Evolutionary conservation across 1,284 basidiomycete species (phyloP), one percentile per base, ranked within the genome.

Genomic region (Cutaneotrichosporon cyanovorans): DNA sequence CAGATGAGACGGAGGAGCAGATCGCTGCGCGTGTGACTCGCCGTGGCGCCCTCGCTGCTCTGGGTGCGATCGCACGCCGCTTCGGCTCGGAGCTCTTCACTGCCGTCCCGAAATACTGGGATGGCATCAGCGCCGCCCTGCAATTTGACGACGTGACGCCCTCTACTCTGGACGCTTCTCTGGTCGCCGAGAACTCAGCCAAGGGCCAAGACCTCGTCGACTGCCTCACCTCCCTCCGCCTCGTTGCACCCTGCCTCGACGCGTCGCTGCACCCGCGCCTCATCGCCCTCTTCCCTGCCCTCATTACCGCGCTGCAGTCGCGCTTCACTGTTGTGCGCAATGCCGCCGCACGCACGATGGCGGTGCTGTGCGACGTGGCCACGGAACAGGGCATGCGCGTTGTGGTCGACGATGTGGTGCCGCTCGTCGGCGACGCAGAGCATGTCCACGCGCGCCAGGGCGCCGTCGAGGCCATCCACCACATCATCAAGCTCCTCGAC

Each of bases 121-220:
- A 85, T 39, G 89, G 87, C 15, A 88, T 95, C 81, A 83, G 83
- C 16, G 82, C 83, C 25, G 82, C 87, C 18, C 67, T 95, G 28
- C 60, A 28, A 7, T 15, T 49, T 11, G 42, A 38, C 10, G 39
- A 35, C 12, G 31, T 15, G 15, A 37, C 40, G 19, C 14, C 35
- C 9, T 14, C 4, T 0, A 18, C 35, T n/a, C 48, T 53, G n/a
- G 51, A 53, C 25, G 22, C 23, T 10, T 14, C 30, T 20, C 32
- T 56, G 28, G 25, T 78, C 75, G 42, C 20, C n/a, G 33, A 40
- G 22, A 33, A 37, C 23, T 16, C 40, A 21, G 25, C 19, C n/a
- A n/a, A 21, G n/a, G 93, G 91, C 0, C 95, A 98, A 70, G 85
- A 90, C 60, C 79, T 97, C 22, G 83, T 99, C 50, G 95, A 99